phyloP scores from a whole-genome alignment of 225 moss, liverwort and hornwort species.

The Antitrichia curtipendula region DNA sequence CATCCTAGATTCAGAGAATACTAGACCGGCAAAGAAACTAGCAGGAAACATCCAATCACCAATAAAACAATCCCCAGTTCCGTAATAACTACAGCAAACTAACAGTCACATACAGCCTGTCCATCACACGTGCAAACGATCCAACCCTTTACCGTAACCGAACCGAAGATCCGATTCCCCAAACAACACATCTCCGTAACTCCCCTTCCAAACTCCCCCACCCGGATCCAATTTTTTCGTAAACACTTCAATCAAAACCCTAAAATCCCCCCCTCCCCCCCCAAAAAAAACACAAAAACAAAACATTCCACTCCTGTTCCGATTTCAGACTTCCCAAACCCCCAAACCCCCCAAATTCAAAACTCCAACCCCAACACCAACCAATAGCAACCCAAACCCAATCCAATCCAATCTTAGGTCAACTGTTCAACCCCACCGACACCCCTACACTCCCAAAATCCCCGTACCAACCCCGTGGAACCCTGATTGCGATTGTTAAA shows the following conservation, averaged over 20 bases:
- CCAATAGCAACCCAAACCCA: background rate
- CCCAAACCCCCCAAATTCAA: background rate
- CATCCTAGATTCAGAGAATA: background rate
- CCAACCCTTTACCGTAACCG: background rate
- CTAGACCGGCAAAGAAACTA: background rate
- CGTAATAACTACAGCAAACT: background rate
- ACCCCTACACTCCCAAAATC: background rate
- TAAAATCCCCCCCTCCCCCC: background rate
- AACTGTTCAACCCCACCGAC: background rate
- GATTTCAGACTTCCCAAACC: background rate
- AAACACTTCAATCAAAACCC: background rate
- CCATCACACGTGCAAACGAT: background rate
- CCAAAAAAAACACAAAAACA: background rate
- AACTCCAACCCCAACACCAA: background rate
- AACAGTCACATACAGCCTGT: background rate
- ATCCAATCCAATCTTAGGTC: background rate
- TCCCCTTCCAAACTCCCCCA: background rate
- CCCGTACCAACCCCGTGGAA: background rate
- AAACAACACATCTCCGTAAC: background rate
- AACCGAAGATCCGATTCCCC: background rate
- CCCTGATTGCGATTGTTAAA: background rate
- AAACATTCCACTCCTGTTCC: background rate
- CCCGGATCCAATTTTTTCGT: background rate
- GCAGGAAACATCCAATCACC: background rate
- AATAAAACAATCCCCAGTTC: background rate